Evolutionary conservation across 768 basidiomycete species (phyloP).

Genomic region (Tulasnella sp.): DNA sequence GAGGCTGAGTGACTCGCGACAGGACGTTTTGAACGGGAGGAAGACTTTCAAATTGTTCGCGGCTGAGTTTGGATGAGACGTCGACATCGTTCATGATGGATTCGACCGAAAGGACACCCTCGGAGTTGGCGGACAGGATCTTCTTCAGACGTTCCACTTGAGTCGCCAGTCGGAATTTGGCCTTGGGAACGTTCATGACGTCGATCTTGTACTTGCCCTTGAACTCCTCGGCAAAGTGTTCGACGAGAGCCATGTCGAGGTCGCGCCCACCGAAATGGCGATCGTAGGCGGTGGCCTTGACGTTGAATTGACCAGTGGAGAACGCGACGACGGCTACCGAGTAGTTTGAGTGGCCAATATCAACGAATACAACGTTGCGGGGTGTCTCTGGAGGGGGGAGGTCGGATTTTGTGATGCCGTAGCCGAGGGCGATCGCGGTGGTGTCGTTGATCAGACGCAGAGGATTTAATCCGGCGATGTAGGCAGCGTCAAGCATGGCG

Average conservation of each 20-base stretch:
- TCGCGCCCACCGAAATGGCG: constrained; percentile 94
- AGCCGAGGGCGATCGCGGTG: constrained; percentile 93
- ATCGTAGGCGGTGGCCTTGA: constrained; percentile 90
- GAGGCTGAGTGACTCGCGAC: constrained; percentile 71
- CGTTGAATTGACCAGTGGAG: constrained; percentile 87
- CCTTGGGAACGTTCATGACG: constrained; percentile 88
- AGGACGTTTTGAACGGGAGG: constrained; percentile 64
- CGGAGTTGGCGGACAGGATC: constrained; percentile 89
- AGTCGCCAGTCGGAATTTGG: constrained; percentile 83
- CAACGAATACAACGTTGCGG: constrained; percentile 89
- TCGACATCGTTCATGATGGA: constrained; percentile 96
- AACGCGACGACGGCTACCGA: constrained; percentile 88
- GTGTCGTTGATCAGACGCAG: constrained; percentile 97
- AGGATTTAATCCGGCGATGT: constrained; percentile 85
- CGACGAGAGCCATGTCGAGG: constrained; percentile 88
- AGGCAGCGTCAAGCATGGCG: constrained; percentile 84
- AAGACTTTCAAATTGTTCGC: constrained; percentile 82
- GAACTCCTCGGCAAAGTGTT: constrained; percentile 91
- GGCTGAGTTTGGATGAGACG: constrained; percentile 79
- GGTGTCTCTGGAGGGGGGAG: constrained; percentile 82
- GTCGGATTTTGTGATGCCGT: constrained; percentile 98
- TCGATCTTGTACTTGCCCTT: constrained; percentile 98
- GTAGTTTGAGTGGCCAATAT: constrained; percentile 91
- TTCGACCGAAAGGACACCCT: constrained; percentile 90
- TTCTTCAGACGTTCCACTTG: constrained; percentile 97